Base-by-base conservation (phyloP, 2,329 filamentous ascomycete genomes). In the Penicillium sp. region DNA sequence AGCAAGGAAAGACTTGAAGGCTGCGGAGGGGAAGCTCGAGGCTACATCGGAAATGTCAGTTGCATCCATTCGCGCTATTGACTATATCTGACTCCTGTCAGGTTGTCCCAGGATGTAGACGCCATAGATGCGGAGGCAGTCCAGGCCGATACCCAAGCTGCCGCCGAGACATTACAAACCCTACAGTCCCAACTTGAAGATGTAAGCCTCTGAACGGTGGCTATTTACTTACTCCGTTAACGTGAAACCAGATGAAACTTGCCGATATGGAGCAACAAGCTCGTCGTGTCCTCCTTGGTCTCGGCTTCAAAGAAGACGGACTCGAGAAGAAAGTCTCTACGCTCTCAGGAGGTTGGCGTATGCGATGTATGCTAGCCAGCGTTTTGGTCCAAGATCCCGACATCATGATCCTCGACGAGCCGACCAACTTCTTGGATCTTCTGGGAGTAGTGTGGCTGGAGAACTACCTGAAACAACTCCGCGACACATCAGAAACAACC, bases 391-490 rank as follows among this genome's bases (percentile, higher is more conserved):
- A 91, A 58, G 83, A 87, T 8, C 83, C 86, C 0, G 90, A 95
- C 61, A 84, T 95, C 3, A 78, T 95, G 55, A 86, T 95, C 48
- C 82, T 95, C 2, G 90, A 95, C 69, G 90, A 95, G 68, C 91
- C 91, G 0, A 95, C 90, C 34, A 95, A 95, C 67, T 95, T 90
- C 67, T 80, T 95, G 1, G 90, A 95, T 65, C 77, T 95, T 0
- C 80, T 91, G 0, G 89, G 89, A 1, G 91, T 96, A 54, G 84
- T 96, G 53, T 95, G 91, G 90, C 79, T 96, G 1, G 87, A 95
- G 67, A 81, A 82, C 13, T 87, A 91, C 66, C 82, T 96, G 10
- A 75, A 75, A 50, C 77, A 81, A 37, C 71, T 87, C 3, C 78
- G 79, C 4, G 80, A 84, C 21, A 71, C 70, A 0, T 74, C 79